These are phyloP conservation scores for Amanita exitialis DNA, from an alignment of 768 basidiomycete genomes.

Conservation along the genomic window DNA sequence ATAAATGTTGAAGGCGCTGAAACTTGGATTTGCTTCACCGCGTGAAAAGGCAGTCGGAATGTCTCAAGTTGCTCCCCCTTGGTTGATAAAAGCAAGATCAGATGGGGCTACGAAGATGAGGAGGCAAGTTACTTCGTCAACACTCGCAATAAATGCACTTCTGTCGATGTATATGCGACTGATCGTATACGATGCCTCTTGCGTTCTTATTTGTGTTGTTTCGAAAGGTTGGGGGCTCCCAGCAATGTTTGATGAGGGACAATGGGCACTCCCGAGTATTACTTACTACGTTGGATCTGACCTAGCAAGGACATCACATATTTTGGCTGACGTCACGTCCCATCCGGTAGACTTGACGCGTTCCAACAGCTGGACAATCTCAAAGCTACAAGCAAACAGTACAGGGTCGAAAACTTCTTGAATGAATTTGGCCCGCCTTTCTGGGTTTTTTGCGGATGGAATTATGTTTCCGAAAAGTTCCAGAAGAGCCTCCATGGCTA, in stretches of 20 bases:
- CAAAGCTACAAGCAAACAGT: slow-evolving; percentile 23
- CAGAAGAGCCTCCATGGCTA: slow-evolving; percentile 46
- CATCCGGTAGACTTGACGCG: slow-evolving; percentile 34
- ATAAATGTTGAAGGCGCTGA: slow-evolving; percentile 16
- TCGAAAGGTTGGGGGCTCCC: slow-evolving; percentile 53
- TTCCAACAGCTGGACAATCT: slow-evolving; percentile 31
- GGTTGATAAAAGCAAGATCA: background rate
- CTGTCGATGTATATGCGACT: slow-evolving; percentile 45
- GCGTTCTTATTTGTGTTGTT: slow-evolving; percentile 22
- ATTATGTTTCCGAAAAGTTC: slow-evolving; percentile 47
- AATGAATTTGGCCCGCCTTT: slow-evolving; percentile 37
- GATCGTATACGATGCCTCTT: slow-evolving; percentile 24
- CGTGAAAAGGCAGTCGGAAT: slow-evolving; percentile 32
- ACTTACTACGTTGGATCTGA: slow-evolving; percentile 40
- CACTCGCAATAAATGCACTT: slow-evolving; percentile 39
- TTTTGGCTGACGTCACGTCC: slow-evolving; percentile 38
- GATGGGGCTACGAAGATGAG: slow-evolving; percentile 5
- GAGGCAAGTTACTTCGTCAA: slow-evolving; percentile 24
- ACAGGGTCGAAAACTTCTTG: slow-evolving; percentile 37
- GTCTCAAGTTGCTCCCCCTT: slow-evolving; percentile 45
- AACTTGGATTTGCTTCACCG: slow-evolving; percentile 16
- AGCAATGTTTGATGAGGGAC: background rate
- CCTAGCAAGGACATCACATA: slow-evolving; percentile 36
- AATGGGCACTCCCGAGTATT: background rate
- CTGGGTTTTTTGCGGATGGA: slow-evolving; percentile 26